These are phyloP conservation scores for Artemisia argyi DNA, from an alignment of 129 eudicot species.

Conservation along the genomic window DNA sequence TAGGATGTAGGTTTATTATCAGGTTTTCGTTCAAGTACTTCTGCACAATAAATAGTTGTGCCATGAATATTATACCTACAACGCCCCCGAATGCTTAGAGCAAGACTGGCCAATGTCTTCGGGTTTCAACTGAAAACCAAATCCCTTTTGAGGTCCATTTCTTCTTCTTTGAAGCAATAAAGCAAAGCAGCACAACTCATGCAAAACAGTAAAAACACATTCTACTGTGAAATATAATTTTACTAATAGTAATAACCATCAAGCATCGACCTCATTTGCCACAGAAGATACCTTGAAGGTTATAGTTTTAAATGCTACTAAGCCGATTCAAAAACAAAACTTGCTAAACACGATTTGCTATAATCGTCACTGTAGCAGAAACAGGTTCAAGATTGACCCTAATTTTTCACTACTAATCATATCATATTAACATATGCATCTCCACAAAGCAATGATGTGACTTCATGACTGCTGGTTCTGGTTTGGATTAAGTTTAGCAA, in stretches of 20 bases:
- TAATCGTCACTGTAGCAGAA: constrained; percentile 13
- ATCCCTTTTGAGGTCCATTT: background rate
- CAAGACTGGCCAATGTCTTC: too few relatives aligned
- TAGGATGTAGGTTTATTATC: too few relatives aligned
- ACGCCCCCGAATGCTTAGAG: too few relatives aligned
- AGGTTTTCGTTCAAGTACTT: too few relatives aligned
- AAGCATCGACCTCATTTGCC: constrained; percentile 3
- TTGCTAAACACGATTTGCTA: background rate
- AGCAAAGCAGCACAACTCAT: too few relatives aligned
- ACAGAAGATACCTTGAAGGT: background rate
- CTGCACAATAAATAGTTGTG: too few relatives aligned
- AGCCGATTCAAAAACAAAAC: constrained; percentile 12
- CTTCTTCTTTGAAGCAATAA: too few relatives aligned
- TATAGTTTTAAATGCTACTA: background rate
- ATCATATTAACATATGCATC: constrained; percentile 26
- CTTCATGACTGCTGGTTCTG: constrained; percentile 25
- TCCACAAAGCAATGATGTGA: background rate
- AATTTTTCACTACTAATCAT: background rate
- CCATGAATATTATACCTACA: background rate
- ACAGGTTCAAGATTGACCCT: constrained; percentile 13
- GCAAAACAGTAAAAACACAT: too few relatives aligned
- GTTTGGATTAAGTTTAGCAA: constrained; percentile 34
- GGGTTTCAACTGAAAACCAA: background rate
- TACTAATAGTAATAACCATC: background rate
- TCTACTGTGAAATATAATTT: too few relatives aligned